A percentile compares a stretch with the other conserved stretches of the same genome.
phyloP scores from a whole-genome alignment of 805 yeast species.

The Saccharomycopsis synnaedendra region DNA sequence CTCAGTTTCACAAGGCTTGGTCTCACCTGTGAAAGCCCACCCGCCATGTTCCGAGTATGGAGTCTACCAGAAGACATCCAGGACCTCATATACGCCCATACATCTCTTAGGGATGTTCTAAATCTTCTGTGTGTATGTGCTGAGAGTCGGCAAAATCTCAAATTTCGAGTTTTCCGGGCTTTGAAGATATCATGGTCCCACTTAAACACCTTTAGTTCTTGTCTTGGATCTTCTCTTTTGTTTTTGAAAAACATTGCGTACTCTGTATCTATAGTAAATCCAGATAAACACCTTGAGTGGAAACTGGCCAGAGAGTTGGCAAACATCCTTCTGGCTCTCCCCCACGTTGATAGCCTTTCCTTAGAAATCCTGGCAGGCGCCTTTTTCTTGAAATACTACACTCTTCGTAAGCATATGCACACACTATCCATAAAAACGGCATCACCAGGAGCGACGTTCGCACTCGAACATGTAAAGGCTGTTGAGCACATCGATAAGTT shows the following conservation, averaged over 20 bases:
- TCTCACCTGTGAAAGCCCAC: too few species aligned
- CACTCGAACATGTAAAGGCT: conserved; percentile 6
- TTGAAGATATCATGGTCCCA: too few species aligned
- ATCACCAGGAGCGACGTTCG: conserved; percentile 4
- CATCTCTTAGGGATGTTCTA: too few species aligned
- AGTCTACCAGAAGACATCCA: too few species aligned
- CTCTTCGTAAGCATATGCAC: not conserved
- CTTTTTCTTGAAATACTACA: conserved; percentile 10
- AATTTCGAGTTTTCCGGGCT: too few species aligned
- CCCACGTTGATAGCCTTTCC: not conserved
- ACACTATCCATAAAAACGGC: conserved; percentile 4
- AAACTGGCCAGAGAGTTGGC: conserved; percentile 1
- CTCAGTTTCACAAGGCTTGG: too few species aligned
- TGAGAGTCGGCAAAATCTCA: too few species aligned
- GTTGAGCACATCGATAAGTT: conserved; percentile 2
- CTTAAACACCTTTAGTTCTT: not conserved
- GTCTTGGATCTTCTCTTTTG: not conserved
- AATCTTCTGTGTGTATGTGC: too few species aligned
- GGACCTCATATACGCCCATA: too few species aligned
- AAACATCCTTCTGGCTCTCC: not conserved
- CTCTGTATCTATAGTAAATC: not conserved
- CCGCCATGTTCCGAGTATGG: too few species aligned
- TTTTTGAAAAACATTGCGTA: not conserved
- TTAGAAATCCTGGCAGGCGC: conserved; percentile 8
- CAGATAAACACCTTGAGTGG: conserved; percentile 11